Evolutionary conservation across 768 basidiomycete genomes (phyloP), one percentile per base, ranked within the genome.

Genomic region (Mycena capillaripes): DNA sequence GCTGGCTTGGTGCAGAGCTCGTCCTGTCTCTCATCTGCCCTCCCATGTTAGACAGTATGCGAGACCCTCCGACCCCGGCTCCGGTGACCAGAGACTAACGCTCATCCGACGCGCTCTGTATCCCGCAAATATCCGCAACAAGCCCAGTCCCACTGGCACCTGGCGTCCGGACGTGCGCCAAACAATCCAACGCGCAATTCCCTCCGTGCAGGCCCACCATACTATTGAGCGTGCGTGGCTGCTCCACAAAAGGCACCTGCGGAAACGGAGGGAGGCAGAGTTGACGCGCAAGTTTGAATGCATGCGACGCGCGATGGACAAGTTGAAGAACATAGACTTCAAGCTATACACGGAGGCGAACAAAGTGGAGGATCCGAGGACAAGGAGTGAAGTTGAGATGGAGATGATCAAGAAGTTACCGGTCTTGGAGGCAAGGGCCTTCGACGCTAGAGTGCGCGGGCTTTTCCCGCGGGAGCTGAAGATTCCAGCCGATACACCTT

Each of bases 171-270:
- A 96, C 80, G 93, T 95, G 32, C 89, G 88, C 40, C 89, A 86
- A 58, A 92, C 95, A 11, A 84, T 98, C 19, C 91, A 94, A 75
- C 88, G 88, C 64, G 95, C 95, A n/a, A 93, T 98, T 61, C 95
- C 95, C 16, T 95, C 95, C 4, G 89, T 87, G 6, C 96, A 97
- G 80, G 96, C 95, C 0, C 95, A 98, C 83, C 89, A 96, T 73
- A 98, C 96, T 2, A 96, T 98, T 63, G 93, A 95, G 74, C 90
- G 97, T 36, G 97, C 97, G 4, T 98, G 94, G 94, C 84, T 92
- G 61, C 87, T 98, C 14, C 91, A 95, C 82, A 87, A 89, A 74
- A 89, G 97, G 34, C 92, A 94, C 77, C 70, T 91, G 44, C 90
- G 97, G 48, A 90, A 93, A 78, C 84, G 87, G 72, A 87, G 93